Conservation (phyloP, 306 rosid species). For the Sicyos baderoa region DNA sequence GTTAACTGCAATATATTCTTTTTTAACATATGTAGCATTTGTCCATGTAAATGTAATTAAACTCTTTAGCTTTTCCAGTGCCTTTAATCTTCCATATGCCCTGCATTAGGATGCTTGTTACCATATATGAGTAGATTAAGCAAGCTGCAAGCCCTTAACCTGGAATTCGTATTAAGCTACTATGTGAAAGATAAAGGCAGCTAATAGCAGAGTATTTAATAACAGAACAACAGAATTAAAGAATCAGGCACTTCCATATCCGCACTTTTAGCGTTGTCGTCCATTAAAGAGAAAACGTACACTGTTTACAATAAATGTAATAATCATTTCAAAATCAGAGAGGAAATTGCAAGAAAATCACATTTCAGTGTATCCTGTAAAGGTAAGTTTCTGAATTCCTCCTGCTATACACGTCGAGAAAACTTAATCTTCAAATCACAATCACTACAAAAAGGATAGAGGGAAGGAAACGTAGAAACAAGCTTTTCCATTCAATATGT, state of each 20-base stretch:
- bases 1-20: conserved; percentile 13
- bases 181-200: neutral
- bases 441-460: neutral
- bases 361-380: conserved; percentile 2
- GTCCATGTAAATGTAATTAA: conserved; percentile 4
- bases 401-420: neutral
- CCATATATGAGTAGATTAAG: neutral
- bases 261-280: neutral
- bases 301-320: neutral
- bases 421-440: neutral
- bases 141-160: neutral
- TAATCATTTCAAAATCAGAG: neutral
- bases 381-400: conserved; percentile 1
- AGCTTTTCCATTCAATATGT: neutral
- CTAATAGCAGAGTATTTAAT: neutral
- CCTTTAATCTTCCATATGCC: neutral
- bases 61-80: conserved; percentile 1
- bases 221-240: neutral
- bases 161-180: neutral
- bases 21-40: neutral
- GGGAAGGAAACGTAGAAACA: neutral
- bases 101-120: neutral
- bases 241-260: neutral
- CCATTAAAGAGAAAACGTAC: neutral
- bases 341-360: neutral